phyloP scores from a whole-genome alignment of 179 eudicot genomes.

The Pouteria campechiana region DNA sequence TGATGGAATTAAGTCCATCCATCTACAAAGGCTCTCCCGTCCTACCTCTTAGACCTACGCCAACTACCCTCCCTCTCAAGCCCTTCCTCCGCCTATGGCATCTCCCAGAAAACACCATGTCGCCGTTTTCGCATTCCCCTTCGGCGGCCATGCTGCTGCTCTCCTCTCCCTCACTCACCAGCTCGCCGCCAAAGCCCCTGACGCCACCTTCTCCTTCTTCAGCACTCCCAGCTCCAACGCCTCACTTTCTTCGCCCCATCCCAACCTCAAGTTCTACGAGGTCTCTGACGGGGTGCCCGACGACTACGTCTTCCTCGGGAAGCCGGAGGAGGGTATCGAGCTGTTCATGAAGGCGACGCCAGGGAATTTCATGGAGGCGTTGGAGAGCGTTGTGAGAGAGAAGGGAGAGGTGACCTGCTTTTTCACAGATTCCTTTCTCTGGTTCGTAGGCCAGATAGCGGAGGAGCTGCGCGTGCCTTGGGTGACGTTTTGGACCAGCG shows the following conservation, averaged over 20 bases:
- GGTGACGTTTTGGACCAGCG: conserved; percentile 17
- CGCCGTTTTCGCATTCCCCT: conserved; percentile 35
- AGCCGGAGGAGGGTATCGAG: conserved; percentile 12
- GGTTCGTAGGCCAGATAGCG: conserved; percentile 17
- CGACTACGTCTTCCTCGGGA: conserved; percentile 9
- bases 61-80: no score
- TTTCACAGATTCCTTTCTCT: conserved; percentile 12
- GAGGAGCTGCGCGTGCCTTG: conserved; percentile 15
- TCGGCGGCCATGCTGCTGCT: conserved; percentile 26
- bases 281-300: conserved; percentile 16
- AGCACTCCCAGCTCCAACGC: conserved; percentile 5
- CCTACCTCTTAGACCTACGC: no score
- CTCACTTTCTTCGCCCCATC: neutral
- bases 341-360: conserved; percentile 13
- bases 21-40: no score
- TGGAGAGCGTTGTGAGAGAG: conserved; percentile 11
- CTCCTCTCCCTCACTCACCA: conserved; percentile 16
- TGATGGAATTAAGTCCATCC: no score
- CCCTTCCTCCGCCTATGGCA: no score
- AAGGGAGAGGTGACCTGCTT: conserved; percentile 16
- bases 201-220: conserved; percentile 22
- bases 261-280: conserved; percentile 3
- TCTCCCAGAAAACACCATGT: conserved; percentile 20
- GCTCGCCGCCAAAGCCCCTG: conserved; percentile 19
- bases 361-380: conserved; percentile 2